Conservation (phyloP, 495 filamentous ascomycete genomes). For the Neurospora sp. region DNA sequence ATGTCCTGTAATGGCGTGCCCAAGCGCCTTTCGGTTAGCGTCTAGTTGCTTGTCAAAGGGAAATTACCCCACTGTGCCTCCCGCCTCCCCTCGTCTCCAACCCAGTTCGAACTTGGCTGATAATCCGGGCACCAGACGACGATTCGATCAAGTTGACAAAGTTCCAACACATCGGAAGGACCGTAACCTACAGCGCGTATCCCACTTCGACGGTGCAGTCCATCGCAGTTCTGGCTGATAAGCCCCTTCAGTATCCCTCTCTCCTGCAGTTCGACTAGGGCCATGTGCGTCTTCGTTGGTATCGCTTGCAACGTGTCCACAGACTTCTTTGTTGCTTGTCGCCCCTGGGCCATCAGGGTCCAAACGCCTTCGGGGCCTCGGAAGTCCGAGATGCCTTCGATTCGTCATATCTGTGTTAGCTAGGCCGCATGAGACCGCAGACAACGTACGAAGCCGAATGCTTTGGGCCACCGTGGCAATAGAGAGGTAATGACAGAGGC, state of each 20-base stretch:
- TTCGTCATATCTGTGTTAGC: neutral
- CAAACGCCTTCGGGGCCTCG: conserved; percentile 35
- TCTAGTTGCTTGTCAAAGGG: neutral
- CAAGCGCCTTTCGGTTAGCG: neutral
- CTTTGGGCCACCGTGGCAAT: too few species aligned
- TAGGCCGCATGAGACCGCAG: neutral
- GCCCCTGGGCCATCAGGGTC: conserved; percentile 33
- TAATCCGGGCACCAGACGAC: neutral
- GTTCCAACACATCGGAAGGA: neutral
- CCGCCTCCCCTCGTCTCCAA: too few species aligned
- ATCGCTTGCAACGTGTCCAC: conserved; percentile 32
- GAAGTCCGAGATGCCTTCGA: conserved; percentile 35
- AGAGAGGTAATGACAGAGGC: neutral
- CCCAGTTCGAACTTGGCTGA: neutral
- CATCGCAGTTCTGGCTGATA: conserved; percentile 40
- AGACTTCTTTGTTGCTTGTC: conserved; percentile 12
- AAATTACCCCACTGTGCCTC: neutral
- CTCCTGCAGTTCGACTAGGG: conserved; percentile 35
- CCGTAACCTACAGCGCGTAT: conserved; percentile 27
- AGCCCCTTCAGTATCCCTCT: conserved; percentile 31
- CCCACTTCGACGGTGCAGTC: conserved; percentile 33
- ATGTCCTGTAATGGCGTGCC: conserved; percentile 10
- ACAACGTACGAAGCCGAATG: too few species aligned
- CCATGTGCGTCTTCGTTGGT: conserved; percentile 38
- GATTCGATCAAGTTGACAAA: too few species aligned